phyloP scores from a whole-genome alignment of 2,329 filamentous ascomycete species.

The Arthroderma uncinatum region DNA sequence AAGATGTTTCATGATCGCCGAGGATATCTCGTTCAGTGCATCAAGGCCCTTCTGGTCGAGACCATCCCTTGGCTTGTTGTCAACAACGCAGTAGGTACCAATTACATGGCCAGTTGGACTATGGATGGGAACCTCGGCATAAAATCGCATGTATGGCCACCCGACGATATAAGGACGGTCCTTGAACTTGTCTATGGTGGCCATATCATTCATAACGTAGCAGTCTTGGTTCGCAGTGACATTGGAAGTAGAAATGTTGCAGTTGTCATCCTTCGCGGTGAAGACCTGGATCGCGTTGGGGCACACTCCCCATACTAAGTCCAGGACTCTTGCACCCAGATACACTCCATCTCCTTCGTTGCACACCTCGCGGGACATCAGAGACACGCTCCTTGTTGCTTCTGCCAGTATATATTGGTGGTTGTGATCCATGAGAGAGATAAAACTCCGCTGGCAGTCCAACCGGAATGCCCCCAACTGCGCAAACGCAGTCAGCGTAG shows the following conservation, averaged over 20 bases:
- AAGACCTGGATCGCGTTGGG: conserved; percentile 11
- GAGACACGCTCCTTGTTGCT: conserved; percentile 16
- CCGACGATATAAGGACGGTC: conserved; percentile 19
- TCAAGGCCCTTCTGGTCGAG: conserved; percentile 37
- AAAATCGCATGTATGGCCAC: conserved; percentile 33
- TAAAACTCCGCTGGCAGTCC: conserved; percentile 17
- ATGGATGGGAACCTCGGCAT: conserved; percentile 48
- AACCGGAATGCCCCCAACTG: conserved; percentile 21
- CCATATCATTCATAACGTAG: conserved; percentile 26
- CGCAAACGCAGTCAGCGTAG: conserved; percentile 20
- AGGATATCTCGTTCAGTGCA: conserved; percentile 37
- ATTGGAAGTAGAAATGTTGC: conserved; percentile 5
- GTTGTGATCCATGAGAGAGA: conserved; percentile 21
- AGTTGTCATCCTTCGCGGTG: not conserved
- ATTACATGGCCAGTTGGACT: conserved; percentile 45
- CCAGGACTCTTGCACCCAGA: not conserved
- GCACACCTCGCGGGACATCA: conserved; percentile 13
- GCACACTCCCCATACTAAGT: conserved; percentile 14
- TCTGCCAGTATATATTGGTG: conserved; percentile 22
- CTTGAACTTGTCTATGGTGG: conserved; percentile 24
- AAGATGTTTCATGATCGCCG: conserved; percentile 48
- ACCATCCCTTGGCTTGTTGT: conserved; percentile 37
- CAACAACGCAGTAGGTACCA: conserved; percentile 48
- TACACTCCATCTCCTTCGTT: conserved; percentile 1
- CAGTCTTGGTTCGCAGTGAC: conserved; percentile 4